A percentile compares a stretch with the other conserved stretches of the same genome.
Conservation (phyloP, 2,329 filamentous ascomycete genomes). For the Epichloe coenophiala region DNA sequence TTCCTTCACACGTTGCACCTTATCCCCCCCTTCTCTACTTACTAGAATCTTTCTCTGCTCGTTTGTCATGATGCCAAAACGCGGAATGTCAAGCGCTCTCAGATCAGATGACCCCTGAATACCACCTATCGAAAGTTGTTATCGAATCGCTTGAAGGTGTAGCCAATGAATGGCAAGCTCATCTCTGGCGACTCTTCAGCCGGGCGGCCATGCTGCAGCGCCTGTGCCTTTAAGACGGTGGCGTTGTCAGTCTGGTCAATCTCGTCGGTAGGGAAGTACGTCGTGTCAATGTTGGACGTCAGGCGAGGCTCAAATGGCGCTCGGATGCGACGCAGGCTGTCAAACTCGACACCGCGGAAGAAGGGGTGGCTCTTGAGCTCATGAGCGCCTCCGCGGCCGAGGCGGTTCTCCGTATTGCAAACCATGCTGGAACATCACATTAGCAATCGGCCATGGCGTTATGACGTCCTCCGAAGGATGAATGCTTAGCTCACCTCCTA, state of each 20-base stretch:
- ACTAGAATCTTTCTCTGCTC: background rate
- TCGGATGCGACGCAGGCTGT: slow-evolving; percentile 79
- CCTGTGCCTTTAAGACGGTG: slow-evolving; percentile 73
- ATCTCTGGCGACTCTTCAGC: slow-evolving; percentile 80
- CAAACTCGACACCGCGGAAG: slow-evolving; percentile 94
- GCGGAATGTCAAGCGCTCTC: background rate
- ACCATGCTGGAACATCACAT: slow-evolving; percentile 54
- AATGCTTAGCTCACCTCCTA: slow-evolving; percentile 51
- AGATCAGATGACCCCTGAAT: background rate
- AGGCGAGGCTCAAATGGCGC: slow-evolving; percentile 93
- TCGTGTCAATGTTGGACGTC: slow-evolving; percentile 86
- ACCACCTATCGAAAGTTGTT: slow-evolving; percentile 45
- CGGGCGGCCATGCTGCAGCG: slow-evolving; percentile 50
- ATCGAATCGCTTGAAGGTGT: slow-evolving; percentile 86
- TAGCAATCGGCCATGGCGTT: background rate
- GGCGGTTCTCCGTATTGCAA: slow-evolving; percentile 83
- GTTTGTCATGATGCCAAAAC: background rate
- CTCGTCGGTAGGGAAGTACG: slow-evolving; percentile 97
- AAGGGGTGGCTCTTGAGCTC: slow-evolving; percentile 92
- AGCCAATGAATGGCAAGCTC: slow-evolving; percentile 62
- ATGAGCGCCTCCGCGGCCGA: slow-evolving; percentile 73
- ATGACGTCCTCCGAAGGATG: background rate
- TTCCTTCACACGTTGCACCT: background rate
- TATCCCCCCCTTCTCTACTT: background rate
- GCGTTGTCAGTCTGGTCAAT: slow-evolving; percentile 94